A percentile compares a stretch with the other conserved stretches of the same genome.
Evolutionary conservation across 768 basidiomycete genomes (phyloP).

Genomic region (Coprinopsis marcescibilis): DNA sequence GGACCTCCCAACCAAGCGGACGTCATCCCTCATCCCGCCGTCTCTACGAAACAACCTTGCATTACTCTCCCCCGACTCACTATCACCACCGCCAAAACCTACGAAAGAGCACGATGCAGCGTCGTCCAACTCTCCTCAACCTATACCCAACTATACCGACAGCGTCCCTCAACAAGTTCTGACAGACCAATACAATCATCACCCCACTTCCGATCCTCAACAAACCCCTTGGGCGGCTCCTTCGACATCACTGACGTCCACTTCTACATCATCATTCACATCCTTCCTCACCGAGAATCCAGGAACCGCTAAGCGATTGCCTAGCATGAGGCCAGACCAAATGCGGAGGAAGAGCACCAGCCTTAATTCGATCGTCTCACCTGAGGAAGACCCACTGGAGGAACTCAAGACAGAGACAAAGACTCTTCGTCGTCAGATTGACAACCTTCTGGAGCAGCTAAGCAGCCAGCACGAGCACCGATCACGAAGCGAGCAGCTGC

Average conservation of each 20-base stretch:
- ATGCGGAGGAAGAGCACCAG: slow-evolving; percentile 4
- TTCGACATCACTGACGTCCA: neutral
- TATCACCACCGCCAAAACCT: slow-evolving; percentile 3
- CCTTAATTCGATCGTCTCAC: slow-evolving; percentile 3
- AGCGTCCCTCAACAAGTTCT: too few relatives aligned
- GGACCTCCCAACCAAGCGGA: slow-evolving; percentile 26
- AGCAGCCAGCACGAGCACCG: slow-evolving; percentile 20
- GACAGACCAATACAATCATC: too few relatives aligned
- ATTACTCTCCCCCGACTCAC: neutral
- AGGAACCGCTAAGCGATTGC: too few relatives aligned
- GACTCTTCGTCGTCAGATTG: slow-evolving; percentile 21
- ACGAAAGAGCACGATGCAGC: neutral
- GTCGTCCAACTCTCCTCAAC: neutral
- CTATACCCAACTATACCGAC: too few relatives aligned
- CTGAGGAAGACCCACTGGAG: slow-evolving; percentile 19
- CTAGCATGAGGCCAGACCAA: neutral
- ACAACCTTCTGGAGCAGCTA: slow-evolving; percentile 23
- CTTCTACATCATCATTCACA: slow-evolving; percentile 8
- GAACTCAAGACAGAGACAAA: slow-evolving; percentile 25
- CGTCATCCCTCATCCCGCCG: slow-evolving; percentile 28
- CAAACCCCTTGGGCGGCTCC: too few relatives aligned
- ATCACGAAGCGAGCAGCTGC: slow-evolving; percentile 19
- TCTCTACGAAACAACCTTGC: slow-evolving; percentile 11
- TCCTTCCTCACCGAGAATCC: too few relatives aligned
- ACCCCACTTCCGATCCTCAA: too few relatives aligned